Evolutionary conservation across 2,329 filamentous ascomycete genomes (phyloP).

Genomic region (Myriosclerotinia scirpicola): DNA sequence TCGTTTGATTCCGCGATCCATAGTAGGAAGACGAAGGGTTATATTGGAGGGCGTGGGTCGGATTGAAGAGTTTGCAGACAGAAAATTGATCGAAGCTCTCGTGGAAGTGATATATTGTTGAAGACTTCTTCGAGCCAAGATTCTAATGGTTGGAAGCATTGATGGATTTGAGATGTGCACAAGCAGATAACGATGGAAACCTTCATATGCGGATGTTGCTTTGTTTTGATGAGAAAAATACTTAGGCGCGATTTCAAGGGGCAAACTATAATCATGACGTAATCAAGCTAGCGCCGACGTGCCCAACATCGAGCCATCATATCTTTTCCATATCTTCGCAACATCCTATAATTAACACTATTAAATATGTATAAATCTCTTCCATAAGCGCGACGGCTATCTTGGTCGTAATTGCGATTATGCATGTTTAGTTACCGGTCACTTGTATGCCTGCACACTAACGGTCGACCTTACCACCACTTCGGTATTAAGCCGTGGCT

Average conservation of each 20-base stretch:
- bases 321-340: background rate
- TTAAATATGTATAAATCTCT: background rate
- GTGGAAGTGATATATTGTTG: background rate
- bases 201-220: background rate
- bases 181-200: background rate
- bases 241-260: background rate
- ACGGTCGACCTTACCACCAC: too few species aligned
- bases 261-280: slow-evolving; percentile 12
- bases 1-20: slow-evolving; percentile 29
- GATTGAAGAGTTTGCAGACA: background rate
- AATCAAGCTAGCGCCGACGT: background rate
- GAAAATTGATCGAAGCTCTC: background rate
- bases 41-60: background rate
- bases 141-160: background rate
- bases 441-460: too few species aligned
- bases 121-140: slow-evolving; percentile 4
- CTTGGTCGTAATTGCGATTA: background rate
- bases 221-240: background rate
- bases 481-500: too few species aligned
- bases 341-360: background rate
- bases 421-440: too few species aligned
- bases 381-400: background rate
- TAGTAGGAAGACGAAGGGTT: background rate
- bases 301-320: background rate
- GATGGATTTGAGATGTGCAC: too few species aligned